Evolutionary conservation across 208 protist genomes (phyloP).

Genomic region (Trypanosoma platydactyli): DNA sequence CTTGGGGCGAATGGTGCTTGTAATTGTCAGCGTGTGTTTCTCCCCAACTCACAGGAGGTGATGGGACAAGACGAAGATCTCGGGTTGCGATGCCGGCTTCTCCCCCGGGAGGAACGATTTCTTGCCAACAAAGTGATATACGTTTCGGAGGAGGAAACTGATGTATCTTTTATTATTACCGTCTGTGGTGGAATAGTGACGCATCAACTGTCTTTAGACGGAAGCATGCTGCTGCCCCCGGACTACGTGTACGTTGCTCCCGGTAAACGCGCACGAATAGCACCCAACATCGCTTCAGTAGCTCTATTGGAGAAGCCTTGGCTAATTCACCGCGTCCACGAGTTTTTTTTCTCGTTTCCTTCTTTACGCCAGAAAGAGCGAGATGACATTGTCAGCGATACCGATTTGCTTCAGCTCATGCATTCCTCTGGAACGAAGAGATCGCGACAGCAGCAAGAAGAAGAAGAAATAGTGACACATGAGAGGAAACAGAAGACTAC

Average conservation of each 20-base stretch:
- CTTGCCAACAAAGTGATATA: constrained; percentile 24
- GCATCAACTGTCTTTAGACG: not conserved
- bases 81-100: constrained; percentile 4
- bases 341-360: constrained; percentile 17
- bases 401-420: too few species aligned
- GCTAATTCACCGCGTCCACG: constrained; percentile 26
- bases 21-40: not conserved
- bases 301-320: constrained; percentile 40
- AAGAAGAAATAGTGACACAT: not conserved
- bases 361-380: not conserved
- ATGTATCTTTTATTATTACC: constrained; percentile 17
- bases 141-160: constrained; percentile 10
- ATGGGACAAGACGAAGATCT: constrained; percentile 7
- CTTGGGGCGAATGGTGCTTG: not conserved
- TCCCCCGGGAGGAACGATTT: constrained; percentile 14
- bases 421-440: too few species aligned
- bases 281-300: constrained; percentile 25
- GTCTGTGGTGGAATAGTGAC: constrained; percentile 21
- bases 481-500: not conserved
- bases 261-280: constrained; percentile 20
- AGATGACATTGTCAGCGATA: not conserved
- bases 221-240: not conserved
- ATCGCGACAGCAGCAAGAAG: not conserved
- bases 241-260: constrained; percentile 43
- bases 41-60: constrained; percentile 6